These are phyloP conservation scores for Pseudogymnoascus pannorum DNA, from an alignment of 2,329 filamentous ascomycete species.

Conservation along the genomic window DNA sequence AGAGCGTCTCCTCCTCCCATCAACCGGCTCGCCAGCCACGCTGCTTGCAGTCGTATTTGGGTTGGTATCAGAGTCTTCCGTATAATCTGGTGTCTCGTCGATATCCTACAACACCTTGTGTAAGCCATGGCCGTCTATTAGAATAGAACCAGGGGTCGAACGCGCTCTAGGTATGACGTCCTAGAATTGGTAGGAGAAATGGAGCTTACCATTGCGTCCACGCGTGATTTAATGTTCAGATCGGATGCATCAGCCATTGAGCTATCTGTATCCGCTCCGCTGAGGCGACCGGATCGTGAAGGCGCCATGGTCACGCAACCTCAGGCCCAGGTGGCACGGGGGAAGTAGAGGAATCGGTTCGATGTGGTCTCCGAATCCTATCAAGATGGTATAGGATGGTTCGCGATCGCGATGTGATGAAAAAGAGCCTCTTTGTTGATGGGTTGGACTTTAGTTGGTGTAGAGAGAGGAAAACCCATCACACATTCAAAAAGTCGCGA, in stretches of 20 bases:
- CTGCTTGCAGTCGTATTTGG: slow-evolving; percentile 73
- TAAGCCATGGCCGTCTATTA: slow-evolving; percentile 9
- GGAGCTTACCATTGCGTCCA: slow-evolving; percentile 29
- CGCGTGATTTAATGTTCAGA: slow-evolving; percentile 26
- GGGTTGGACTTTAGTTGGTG: slow-evolving; percentile 13
- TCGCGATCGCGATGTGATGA: slow-evolving; percentile 12
- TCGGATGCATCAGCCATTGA: slow-evolving; percentile 54
- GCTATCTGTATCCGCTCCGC: slow-evolving; percentile 44
- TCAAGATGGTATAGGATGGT: not conserved
- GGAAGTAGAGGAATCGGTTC: slow-evolving; percentile 11
- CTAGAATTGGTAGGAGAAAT: not conserved
- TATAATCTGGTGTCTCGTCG: slow-evolving; percentile 59
- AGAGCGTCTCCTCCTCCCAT: slow-evolving; percentile 78
- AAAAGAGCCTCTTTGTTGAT: slow-evolving; percentile 7
- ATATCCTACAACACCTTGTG: slow-evolving; percentile 41
- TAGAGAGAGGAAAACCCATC: not conserved
- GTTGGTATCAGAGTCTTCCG: slow-evolving; percentile 60
- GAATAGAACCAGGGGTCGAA: not conserved
- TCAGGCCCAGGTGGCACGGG: slow-evolving; percentile 4
- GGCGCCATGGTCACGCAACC: slow-evolving; percentile 46
- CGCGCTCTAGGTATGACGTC: not conserved
- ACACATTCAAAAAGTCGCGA: slow-evolving; percentile 6
- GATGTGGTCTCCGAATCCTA: slow-evolving; percentile 13
- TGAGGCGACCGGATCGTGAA: slow-evolving; percentile 44
- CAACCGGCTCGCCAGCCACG: slow-evolving; percentile 67